phyloP scores from a whole-genome alignment of 108 stramenopile species.

The Cylindrotheca fusiformis region DNA sequence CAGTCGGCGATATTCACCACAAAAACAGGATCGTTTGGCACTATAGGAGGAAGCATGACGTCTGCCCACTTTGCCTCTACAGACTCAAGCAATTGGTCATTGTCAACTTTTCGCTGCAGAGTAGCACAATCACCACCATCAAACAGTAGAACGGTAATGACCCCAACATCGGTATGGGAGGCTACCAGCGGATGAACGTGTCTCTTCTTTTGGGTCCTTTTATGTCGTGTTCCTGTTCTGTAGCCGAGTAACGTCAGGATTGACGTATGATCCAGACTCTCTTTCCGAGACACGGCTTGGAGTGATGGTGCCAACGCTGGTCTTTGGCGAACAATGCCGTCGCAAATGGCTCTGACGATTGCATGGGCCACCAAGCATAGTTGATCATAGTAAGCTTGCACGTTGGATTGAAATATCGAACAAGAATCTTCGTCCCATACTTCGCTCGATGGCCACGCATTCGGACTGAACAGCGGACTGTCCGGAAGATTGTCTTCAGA shows the following conservation, averaged over 20 bases:
- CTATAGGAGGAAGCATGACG: slow-evolving; percentile 37
- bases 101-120: slow-evolving; percentile 40
- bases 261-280: slow-evolving; percentile 41
- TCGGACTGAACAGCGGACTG: slow-evolving; percentile 46
- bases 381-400: slow-evolving; percentile 52
- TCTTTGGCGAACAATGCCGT: slow-evolving; percentile 43
- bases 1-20: slow-evolving; percentile 83
- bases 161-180: slow-evolving; percentile 75
- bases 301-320: slow-evolving; percentile 21
- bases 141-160: slow-evolving; percentile 70
- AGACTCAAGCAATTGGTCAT: too few relatives aligned
- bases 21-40: slow-evolving; percentile 62
- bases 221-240: slow-evolving; percentile 55
- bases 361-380: slow-evolving; percentile 40
- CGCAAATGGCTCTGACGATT: slow-evolving; percentile 58
- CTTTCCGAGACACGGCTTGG: slow-evolving; percentile 9
- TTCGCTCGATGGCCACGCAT: slow-evolving; percentile 51
- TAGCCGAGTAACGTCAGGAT: slow-evolving; percentile 76
- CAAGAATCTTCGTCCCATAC: slow-evolving; percentile 44
- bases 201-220: slow-evolving; percentile 32
- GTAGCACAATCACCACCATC: slow-evolving; percentile 62
- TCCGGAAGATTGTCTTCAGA: not conserved
- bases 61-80: slow-evolving; percentile 48
- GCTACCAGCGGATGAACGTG: slow-evolving; percentile 55
- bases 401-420: slow-evolving; percentile 30